Conservation (phyloP, 2,329 filamentous ascomycete species). For the Capronia epimyces region DNA sequence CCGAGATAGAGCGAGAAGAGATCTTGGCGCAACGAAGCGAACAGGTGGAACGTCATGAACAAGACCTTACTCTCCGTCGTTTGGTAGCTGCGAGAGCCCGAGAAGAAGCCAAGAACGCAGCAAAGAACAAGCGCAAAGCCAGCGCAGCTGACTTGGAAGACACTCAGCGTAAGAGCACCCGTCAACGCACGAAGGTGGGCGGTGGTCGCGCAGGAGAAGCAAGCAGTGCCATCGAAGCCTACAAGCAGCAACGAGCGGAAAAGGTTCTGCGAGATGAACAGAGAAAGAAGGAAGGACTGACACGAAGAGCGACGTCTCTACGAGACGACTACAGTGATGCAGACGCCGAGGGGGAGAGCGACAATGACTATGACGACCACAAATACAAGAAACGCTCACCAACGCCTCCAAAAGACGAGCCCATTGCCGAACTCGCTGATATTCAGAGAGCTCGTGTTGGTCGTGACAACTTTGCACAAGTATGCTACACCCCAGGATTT, state of each 20-base stretch:
- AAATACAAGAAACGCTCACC: constrained; percentile 48
- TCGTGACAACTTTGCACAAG: constrained; percentile 76
- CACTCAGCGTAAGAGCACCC: constrained; percentile 64
- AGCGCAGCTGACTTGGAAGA: constrained; percentile 74
- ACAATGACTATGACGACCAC: constrained; percentile 67
- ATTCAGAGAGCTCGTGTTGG: constrained; percentile 79
- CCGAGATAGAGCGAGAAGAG: constrained; percentile 85
- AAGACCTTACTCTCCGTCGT: constrained; percentile 74
- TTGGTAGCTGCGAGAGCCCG: constrained; percentile 65
- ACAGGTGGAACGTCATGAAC: constrained; percentile 73
- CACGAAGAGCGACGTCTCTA: constrained; percentile 45
- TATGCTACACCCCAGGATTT: constrained; percentile 91
- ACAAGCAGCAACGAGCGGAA: constrained; percentile 57
- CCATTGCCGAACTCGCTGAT: constrained; percentile 69
- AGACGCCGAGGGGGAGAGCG: constrained; percentile 67
- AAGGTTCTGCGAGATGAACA: constrained; percentile 48
- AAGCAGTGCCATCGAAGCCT: constrained; percentile 67
- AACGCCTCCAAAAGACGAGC: constrained; percentile 55
- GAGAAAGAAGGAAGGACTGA: constrained; percentile 39
- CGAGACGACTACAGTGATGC: constrained; percentile 56
- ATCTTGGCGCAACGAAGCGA: constrained; percentile 82
- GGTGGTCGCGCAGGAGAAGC: constrained; percentile 63
- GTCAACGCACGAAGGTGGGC: constrained; percentile 63
- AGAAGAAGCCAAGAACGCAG: constrained; percentile 49
- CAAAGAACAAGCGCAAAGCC: constrained; percentile 66